Evolutionary conservation across 2,329 filamentous ascomycete genomes (phyloP), one percentile per base, ranked within the genome.

Genomic region (Lasiodiplodia sp.): DNA sequence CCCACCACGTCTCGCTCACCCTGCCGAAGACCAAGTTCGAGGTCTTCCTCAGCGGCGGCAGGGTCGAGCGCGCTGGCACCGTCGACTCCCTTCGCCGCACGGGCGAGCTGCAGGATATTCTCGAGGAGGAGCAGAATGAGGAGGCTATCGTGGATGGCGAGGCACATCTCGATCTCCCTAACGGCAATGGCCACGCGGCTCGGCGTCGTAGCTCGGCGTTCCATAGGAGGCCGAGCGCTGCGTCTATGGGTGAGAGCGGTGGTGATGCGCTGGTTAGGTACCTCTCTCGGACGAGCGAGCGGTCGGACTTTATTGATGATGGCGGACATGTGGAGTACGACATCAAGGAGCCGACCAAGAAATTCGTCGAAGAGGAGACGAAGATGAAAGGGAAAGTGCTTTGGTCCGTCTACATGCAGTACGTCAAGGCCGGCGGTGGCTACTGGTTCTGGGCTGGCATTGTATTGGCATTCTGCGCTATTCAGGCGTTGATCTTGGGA

Each of bases 281-380:
- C n/a, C 28, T 53, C 16, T 69, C 68, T 25, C 40, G 55, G 21
- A 40, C 60, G n/a, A 71, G 69, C 40, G 49, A 57, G 11, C 56
- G 68, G 52, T 68, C 68, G 16, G 58, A 66, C 14, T 38, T 64
- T 38, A 62, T 68, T 28, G 70, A 72, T 25, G 47, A 68, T 67
- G 70, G 71, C 21, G 70, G 72, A 28, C 67, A 76, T 69, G 87
- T 87, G 75, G 58, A 56, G 16, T n/a, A 38, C 18, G 25, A 49
- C 10, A 11, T 14, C 40, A 64, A 49, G 37, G 49, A 77, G 77
- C 55, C 79, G 6, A 85, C 88, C 0, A 89, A 88, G 71, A 91
- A 93, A 77, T 95, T 94, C 72, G 87, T 92, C 31, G 89, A 93
- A 74, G 91, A 93, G 2, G 92, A 96, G 77, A 83, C 82, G n/a